Base-by-base conservation (phyloP, 805 yeast species). In the Kuraishia capsulata region DNA sequence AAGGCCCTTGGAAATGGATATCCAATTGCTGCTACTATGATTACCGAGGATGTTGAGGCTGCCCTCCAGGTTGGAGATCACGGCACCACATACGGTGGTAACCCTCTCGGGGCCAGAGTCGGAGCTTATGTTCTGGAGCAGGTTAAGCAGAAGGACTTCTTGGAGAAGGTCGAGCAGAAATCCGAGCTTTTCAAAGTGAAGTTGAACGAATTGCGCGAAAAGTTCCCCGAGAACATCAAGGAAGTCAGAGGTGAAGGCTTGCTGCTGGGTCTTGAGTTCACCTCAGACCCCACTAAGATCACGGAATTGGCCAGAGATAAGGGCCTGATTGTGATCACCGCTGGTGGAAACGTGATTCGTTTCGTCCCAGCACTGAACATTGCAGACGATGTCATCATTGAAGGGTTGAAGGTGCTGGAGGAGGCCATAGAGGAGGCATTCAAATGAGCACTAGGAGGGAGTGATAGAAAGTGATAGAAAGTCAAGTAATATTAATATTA, bases 81-180 rank as follows among this genome's bases (percentile, higher is more conserved):
- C 56, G 98, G 98, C 40, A 90, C 97, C 3, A 90, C 98, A 0
- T 90, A 82, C 55, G 97, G 98, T 45, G 98, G 98, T 40, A 92
- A 92, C 59, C 97, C 97, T 39, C 65, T 92, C 45, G 97, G 88
- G 4, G 71, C 90, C 26, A 76, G 89, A 44, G 74, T 92, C 36
- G 96, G 88, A 4, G 64, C 70, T 32, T 79, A 82, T 52, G 95
- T 92, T 11, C 61, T 92, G 19, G 78, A 71, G 39, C 71, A 76
- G 49, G 70, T 92, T 33, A 69, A 87, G 11, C 62, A 80, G 36
- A 59, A 67, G 3, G 70, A 65, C 16, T 81, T 92, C 46, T 67
- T 86, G 49, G 53, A 60, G 5, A 58, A 67, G 9, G 96, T 92
- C 17, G 62, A 64, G 16, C 55, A 59, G 31, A 81, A 83, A 50